Conservation (phyloP, 139 green algal genomes). For the Microglena sp. region DNA sequence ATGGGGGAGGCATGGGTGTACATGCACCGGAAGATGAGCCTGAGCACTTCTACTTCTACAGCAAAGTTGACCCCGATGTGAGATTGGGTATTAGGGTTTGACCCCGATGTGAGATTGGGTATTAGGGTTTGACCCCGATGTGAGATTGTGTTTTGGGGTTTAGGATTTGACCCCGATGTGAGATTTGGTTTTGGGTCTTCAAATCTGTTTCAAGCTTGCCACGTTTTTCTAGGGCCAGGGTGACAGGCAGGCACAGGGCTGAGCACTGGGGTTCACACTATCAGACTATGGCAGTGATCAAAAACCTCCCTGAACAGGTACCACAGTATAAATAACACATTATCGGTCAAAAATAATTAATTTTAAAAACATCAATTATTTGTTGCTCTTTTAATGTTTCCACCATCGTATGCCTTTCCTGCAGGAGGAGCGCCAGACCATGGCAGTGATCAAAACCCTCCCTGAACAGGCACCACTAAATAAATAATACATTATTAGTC, state of each 20-base stretch:
- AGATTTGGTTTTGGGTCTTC: neutral
- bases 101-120: neutral
- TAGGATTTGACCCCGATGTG: no score
- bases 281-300: neutral
- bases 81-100: neutral
- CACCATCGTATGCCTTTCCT: neutral
- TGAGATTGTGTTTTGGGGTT: neutral
- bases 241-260: neutral
- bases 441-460: neutral
- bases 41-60: slow-evolving; percentile 33
- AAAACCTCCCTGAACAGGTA: neutral
- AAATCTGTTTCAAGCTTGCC: neutral
- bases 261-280: no score
- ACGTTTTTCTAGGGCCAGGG: neutral
- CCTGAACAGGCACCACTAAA: neutral
- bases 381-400: neutral
- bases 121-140: neutral
- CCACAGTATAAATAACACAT: neutral
- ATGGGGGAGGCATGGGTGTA: no score
- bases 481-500: neutral
- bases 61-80: slow-evolving; percentile 21
- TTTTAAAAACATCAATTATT: neutral
- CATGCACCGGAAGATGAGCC: neutral
- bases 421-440: neutral
- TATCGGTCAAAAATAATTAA: no score